Evolutionary conservation across 106 monocot genomes (phyloP).

Genomic region (Apostasia ramifera): DNA sequence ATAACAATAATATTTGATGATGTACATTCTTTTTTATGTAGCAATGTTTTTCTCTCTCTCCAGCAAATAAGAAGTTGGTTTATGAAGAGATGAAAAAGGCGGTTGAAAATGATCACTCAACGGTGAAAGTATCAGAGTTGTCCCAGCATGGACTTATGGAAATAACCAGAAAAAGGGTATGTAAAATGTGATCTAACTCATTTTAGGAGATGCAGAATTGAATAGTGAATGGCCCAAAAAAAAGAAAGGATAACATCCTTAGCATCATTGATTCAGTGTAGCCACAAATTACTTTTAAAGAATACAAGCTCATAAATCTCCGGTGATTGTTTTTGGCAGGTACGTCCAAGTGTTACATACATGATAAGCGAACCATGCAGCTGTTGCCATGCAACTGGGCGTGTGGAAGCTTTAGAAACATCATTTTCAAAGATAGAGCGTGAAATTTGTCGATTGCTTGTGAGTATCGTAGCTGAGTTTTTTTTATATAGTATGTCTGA

Average conservation of each 20-base stretch:
- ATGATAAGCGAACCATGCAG: constrained; percentile 89
- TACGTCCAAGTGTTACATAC: constrained; percentile 90
- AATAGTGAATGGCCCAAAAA: too few species aligned
- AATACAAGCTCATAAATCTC: not conserved
- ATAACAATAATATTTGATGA: too few species aligned
- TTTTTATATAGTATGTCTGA: not conserved
- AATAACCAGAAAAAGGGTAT: constrained; percentile 94
- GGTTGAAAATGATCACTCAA: constrained; percentile 76
- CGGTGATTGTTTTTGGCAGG: constrained; percentile 35
- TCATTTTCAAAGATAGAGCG: constrained; percentile 96
- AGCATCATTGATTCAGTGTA: not conserved
- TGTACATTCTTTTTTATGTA: too few species aligned
- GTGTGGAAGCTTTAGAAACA: constrained; percentile 89
- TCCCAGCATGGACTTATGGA: constrained; percentile 95
- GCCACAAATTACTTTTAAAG: not conserved
- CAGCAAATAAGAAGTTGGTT: constrained; percentile 81
- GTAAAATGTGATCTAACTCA: not conserved
- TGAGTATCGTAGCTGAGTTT: constrained; percentile 34
- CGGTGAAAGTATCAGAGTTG: constrained; percentile 80
- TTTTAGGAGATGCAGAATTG: not conserved
- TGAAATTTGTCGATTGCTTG: constrained; percentile 88
- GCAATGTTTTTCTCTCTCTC: not conserved
- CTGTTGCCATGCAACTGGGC: constrained; percentile 91
- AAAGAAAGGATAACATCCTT: too few species aligned
- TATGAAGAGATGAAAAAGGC: constrained; percentile 91